Evolutionary conservation across 2,329 filamentous ascomycete species (phyloP), one percentile per base, ranked within the genome.

Genomic region (Fusarium irregulare): DNA sequence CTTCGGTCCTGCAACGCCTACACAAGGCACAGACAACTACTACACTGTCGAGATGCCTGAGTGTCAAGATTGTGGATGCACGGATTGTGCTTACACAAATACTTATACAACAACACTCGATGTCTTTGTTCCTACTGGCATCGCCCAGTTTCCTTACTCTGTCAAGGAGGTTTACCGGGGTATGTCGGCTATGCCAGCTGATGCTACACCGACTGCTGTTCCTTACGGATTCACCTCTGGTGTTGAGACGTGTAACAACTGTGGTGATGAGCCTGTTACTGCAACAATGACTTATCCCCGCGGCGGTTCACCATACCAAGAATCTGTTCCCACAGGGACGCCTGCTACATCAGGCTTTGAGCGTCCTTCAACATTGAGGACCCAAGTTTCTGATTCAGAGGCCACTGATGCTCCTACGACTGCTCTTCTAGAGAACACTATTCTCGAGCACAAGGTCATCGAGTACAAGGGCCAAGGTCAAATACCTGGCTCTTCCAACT

Each of bases 201-300:
- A 64, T 47, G 48, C 59, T n/a, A 62, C 61, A 7, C 64, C 68
- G 13, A 75, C 72, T 30, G 49, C 27, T 13, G 34, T 71, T 11
- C 73, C 73, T 9, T 73, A 75, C 10, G 73, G 73, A 13, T 75
- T 75, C 50, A 74, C 70, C 3, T 23, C 70, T 11, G 60, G 40
- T 18, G 50, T 67, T 9, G 64, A 70, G 53, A 72, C 62, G 7
- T 75, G 73, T 45, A 68, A 47, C 3, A 60, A 57, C 42, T 75
- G 73, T 12, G 71, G 73, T 9, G 62, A 73, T 40, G 55, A 73
- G 47, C 60, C 72, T n/a, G 41, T 75, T 9, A 53, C 50, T 25
- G 72, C 66, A 47, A 75, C 72, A 21, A 71, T 75, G 73, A 75
- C 72, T 14, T 75, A 72, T 58, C 73, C 73, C 14, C 72, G 68